Evolutionary conservation across 306 rosid species (phyloP).

Genomic region (Herpetospermum pedunculosum): DNA sequence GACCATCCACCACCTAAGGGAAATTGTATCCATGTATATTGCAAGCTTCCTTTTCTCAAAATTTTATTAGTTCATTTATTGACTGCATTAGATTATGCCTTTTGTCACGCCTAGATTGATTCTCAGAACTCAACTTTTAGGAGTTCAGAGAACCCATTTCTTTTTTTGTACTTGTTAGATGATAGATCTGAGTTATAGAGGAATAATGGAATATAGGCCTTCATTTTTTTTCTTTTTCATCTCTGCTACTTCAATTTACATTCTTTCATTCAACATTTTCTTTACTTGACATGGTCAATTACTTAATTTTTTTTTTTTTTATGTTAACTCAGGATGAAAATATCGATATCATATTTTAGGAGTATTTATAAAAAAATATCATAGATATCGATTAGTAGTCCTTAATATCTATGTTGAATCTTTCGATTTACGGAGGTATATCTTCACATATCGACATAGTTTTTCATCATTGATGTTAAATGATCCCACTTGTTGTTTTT

Average conservation of each 20-base stretch:
- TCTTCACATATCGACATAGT: too few relatives aligned
- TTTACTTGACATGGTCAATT: background rate
- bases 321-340: too few relatives aligned
- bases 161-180: background rate
- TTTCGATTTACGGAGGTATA: too few relatives aligned
- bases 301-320: too few relatives aligned
- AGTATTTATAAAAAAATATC: too few relatives aligned
- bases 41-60: background rate
- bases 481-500: too few relatives aligned
- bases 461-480: too few relatives aligned
- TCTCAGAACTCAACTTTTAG: conserved; percentile 74
- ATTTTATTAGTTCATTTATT: background rate
- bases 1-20: conserved; percentile 16
- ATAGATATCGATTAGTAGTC: too few relatives aligned
- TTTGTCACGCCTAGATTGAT: conserved; percentile 18
- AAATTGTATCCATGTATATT: conserved; percentile 40
- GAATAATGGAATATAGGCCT: background rate
- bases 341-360: too few relatives aligned
- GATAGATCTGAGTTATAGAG: background rate
- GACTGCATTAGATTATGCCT: background rate
- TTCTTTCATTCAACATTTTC: background rate
- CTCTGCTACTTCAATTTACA: background rate
- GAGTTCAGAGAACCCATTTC: conserved; percentile 48
- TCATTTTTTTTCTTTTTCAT: background rate
- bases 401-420: too few relatives aligned